Evolutionary conservation across 2,329 filamentous ascomycete genomes (phyloP), one percentile per base, ranked within the genome.

Genomic region (Talaromyces verruculosus): DNA sequence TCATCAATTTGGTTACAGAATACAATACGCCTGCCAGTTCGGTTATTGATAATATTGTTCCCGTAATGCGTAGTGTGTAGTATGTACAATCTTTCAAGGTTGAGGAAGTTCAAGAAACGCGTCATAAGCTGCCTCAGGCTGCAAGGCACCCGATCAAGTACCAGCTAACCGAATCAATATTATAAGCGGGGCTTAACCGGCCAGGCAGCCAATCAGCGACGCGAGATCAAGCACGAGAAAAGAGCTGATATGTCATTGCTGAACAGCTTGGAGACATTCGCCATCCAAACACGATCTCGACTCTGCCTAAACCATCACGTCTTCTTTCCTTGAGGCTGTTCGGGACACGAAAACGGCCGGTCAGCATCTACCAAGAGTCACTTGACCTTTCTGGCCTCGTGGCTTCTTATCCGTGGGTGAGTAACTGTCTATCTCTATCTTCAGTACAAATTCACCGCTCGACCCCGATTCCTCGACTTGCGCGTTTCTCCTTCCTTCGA

Each of bases 141-240:
- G 30, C 53, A 15, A 57, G 53, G 33, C 5, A 17, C n/a, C 2
- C 0, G n/a, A 45, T n/a, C 5, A 13, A 28, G 1, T 0, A 1
- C 3, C 35, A 33, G 37, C 57, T 60, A 60, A 45, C 39, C 57
- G 7, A 10, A 60, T 43, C 13, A n/a, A 30, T 10, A 33, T 5
- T 5, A 7, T 19, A 43, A 45, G 39, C 37, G 57, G 57, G 22
- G 35, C 57, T 1, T 2, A 3, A 17, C 7, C 2, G 10, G 5
- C 15, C 11, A 28, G 4, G 2, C 63, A 43, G 55, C 66, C 66
- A 68, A 68, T 61, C 60, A 65, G 17, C 7, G 45, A 45, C 28
- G 60, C 43, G 7, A 22, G 8, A 61, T 61, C 53, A 61, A n/a
- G 66, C 66, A 68, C 66, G 66, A 64, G 64, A 65, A 39, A 59